Evolutionary conservation across 495 filamentous ascomycete genomes (phyloP).

Genomic region (Lentithecium fluviatile): DNA sequence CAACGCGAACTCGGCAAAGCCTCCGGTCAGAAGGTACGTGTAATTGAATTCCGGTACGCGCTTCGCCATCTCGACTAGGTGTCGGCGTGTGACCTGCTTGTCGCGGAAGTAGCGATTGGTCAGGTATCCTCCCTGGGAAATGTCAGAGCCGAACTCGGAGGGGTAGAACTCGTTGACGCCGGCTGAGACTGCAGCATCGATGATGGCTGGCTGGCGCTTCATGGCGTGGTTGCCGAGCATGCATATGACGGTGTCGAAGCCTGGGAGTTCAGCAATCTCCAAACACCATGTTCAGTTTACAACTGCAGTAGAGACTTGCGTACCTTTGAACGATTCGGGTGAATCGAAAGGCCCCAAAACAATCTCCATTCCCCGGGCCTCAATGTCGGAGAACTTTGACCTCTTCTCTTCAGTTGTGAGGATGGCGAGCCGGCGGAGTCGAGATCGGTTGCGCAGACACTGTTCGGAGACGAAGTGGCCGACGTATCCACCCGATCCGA

Average conservation of each 20-base stretch:
- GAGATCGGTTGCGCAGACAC: constrained; percentile 8
- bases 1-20: constrained; percentile 12
- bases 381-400: constrained; percentile 14
- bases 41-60: constrained; percentile 15
- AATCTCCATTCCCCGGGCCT: constrained; percentile 13
- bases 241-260: constrained; percentile 18
- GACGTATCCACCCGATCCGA: constrained; percentile 15
- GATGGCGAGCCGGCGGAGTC: constrained; percentile 18
- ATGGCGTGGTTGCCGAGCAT: constrained; percentile 20
- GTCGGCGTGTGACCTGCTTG: constrained; percentile 14
- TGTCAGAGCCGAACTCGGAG: constrained; percentile 44
- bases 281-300: neutral
- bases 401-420: constrained; percentile 19
- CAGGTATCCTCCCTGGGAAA: constrained; percentile 8
- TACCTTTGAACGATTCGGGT: constrained; percentile 10
- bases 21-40: constrained; percentile 12
- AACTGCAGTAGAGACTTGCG: constrained; percentile 3
- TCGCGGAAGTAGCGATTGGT: constrained; percentile 16
- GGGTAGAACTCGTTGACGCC: constrained; percentile 44
- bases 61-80: constrained; percentile 5
- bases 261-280: too few relatives aligned
- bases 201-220: constrained; percentile 35
- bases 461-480: constrained; percentile 4
- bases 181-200: constrained; percentile 40
- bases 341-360: constrained; percentile 10